Conservation (phyloP, 306 rosid genomes). For the Trifolium pratense region DNA sequence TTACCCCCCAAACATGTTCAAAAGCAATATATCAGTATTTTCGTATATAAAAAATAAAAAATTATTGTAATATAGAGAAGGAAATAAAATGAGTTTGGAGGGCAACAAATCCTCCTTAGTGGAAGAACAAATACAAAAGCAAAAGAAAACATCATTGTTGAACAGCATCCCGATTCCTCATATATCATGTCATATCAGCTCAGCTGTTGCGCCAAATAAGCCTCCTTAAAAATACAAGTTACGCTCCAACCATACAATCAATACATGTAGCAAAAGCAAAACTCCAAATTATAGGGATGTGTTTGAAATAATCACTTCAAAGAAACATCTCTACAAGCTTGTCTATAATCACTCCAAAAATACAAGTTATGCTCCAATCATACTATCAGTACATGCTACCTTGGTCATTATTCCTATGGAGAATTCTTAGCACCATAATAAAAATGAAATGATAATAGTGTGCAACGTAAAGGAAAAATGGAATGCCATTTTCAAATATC, state of each 20-base stretch:
- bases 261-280: constrained; percentile 11
- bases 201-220: constrained; percentile 14
- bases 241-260: constrained; percentile 16
- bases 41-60: background rate
- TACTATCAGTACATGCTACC: constrained; percentile 9
- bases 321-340: background rate
- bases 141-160: constrained; percentile 11
- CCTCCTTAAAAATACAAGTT: constrained; percentile 8
- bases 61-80: constrained; percentile 3
- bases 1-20: constrained; percentile 38
- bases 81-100: constrained; percentile 28
- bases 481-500: constrained; percentile 22
- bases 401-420: constrained; percentile 14
- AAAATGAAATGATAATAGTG: constrained; percentile 30
- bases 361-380: background rate
- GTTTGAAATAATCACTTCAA: constrained; percentile 9
- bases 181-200: constrained; percentile 7
- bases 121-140: background rate
- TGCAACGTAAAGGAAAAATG: constrained; percentile 12
- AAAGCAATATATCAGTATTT: constrained; percentile 32
- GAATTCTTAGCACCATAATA: constrained; percentile 2
- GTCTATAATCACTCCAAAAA: background rate
- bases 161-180: constrained; percentile 16
- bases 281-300: constrained; percentile 6
- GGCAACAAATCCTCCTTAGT: constrained; percentile 30